These are phyloP conservation scores for Malassezia caprae DNA, from an alignment of 1,284 basidiomycete genomes.

Conservation along the genomic window DNA sequence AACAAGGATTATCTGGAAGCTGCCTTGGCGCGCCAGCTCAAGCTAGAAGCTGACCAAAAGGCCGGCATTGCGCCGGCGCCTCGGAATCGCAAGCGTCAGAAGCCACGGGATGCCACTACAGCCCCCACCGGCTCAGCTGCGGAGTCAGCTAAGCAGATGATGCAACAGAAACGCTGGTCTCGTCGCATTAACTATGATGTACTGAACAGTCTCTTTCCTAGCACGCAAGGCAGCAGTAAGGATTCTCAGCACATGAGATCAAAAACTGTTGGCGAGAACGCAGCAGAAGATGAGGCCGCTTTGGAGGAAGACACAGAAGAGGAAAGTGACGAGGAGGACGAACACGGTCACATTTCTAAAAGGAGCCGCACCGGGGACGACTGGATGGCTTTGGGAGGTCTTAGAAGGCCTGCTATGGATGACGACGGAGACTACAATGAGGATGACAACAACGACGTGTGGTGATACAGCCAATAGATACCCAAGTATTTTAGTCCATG, in stretches of 20 bases:
- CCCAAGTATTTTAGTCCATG: neutral
- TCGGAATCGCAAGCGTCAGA: conserved; percentile 34
- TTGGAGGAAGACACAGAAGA: conserved; percentile 5
- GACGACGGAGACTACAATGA: conserved; percentile 17
- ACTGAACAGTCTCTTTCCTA: conserved; percentile 36
- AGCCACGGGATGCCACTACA: conserved; percentile 33
- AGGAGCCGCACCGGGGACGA: conserved; percentile 4
- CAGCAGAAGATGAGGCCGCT: neutral
- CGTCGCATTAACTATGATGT: conserved; percentile 46
- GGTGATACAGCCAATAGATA: neutral
- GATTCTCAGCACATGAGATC: conserved; percentile 12
- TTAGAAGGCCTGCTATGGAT: neutral
- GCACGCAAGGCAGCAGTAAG: conserved; percentile 12
- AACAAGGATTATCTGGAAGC: conserved; percentile 88
- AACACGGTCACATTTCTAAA: conserved; percentile 21
- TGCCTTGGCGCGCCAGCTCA: conserved; percentile 40
- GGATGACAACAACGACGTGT: conserved; percentile 17
- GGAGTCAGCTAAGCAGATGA: conserved; percentile 44
- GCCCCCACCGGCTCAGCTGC: conserved; percentile 38
- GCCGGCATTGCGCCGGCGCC: conserved; percentile 33
- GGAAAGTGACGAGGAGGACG: conserved; percentile 20
- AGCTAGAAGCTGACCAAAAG: conserved; percentile 43
- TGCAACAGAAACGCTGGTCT: conserved; percentile 41
- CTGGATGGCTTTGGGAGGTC: conserved; percentile 6
- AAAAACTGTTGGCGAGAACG: neutral